Evolutionary conservation across 2,329 filamentous ascomycete genomes (phyloP).

Genomic region (Rhynchosporium secalis): DNA sequence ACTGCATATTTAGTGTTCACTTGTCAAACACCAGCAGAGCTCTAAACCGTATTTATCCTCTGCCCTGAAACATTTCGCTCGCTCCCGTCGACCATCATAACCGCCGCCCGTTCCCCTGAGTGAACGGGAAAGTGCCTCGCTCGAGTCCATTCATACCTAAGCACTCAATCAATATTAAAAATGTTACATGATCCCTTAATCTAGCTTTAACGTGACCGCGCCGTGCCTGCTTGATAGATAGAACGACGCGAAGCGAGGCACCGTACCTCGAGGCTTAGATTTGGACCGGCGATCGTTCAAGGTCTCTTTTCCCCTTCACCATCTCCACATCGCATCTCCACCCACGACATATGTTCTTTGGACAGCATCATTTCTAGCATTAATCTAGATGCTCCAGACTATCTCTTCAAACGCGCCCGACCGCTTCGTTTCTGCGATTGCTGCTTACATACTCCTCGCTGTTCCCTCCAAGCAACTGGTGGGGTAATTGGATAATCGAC

Average conservation of each 20-base stretch:
- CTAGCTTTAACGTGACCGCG: no score
- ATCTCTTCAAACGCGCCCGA: slow-evolving; percentile 30
- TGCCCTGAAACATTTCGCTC: slow-evolving; percentile 5
- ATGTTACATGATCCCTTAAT: background rate
- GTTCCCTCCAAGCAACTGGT: slow-evolving; percentile 24
- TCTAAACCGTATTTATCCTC: slow-evolving; percentile 1
- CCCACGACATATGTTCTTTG: slow-evolving; percentile 30
- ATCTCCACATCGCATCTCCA: slow-evolving; percentile 11
- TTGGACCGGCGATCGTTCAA: background rate
- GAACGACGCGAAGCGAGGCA: slow-evolving; percentile 6
- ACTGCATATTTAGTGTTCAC: slow-evolving; percentile 2
- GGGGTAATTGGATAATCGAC: slow-evolving; percentile 31
- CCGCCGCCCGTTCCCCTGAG: background rate
- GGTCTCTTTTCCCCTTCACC: slow-evolving; percentile 9
- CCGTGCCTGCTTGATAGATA: no score
- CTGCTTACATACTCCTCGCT: slow-evolving; percentile 17
- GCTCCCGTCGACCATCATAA: background rate
- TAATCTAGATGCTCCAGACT: slow-evolving; percentile 37
- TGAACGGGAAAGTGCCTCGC: background rate
- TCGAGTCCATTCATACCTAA: slow-evolving; percentile 5
- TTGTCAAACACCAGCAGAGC: slow-evolving; percentile 7
- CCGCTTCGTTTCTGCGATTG: slow-evolving; percentile 28
- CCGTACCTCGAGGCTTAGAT: no score
- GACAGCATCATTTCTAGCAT: slow-evolving; percentile 30
- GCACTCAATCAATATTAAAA: background rate